A percentile compares a stretch with the other conserved stretches of the same genome.
Conservation (phyloP, 2,329 filamentous ascomycete species). For the Fusarium ramigenum region DNA sequence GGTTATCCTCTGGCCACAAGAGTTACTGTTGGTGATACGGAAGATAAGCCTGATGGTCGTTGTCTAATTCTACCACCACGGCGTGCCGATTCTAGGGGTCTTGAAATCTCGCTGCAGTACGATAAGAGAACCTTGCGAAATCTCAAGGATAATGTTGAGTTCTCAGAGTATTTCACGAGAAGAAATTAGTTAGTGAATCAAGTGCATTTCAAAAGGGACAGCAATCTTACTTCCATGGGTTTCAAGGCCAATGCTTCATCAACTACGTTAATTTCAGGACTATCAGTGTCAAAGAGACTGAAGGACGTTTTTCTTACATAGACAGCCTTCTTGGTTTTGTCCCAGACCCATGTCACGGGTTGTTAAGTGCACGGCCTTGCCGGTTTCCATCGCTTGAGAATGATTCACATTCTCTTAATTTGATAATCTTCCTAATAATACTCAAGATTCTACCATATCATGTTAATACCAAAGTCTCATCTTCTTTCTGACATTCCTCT, state of each 20-base stretch:
- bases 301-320: fast-evolving
- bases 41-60: not conserved
- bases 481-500: too few relatives aligned
- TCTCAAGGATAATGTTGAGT: not conserved
- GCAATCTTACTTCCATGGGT: not conserved
- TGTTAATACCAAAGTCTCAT: too few relatives aligned
- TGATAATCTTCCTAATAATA: too few relatives aligned
- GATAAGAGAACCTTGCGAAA: not conserved
- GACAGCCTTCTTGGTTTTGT: not conserved
- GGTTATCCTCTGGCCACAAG: not conserved
- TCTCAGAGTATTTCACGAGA: not conserved
- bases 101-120: not conserved
- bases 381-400: not conserved
- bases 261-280: not conserved
- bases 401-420: not conserved
- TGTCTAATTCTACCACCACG: not conserved
- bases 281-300: too few relatives aligned
- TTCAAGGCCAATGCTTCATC: not conserved
- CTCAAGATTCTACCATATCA: not conserved
- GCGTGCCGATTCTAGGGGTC: not conserved
- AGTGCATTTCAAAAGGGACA: not conserved
- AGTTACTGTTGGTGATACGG: not conserved
- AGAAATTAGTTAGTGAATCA: not conserved
- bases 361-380: not conserved
- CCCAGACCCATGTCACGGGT: not conserved